Base-by-base conservation (phyloP, 768 basidiomycete genomes). In the Neoboletus brunneissimus region DNA sequence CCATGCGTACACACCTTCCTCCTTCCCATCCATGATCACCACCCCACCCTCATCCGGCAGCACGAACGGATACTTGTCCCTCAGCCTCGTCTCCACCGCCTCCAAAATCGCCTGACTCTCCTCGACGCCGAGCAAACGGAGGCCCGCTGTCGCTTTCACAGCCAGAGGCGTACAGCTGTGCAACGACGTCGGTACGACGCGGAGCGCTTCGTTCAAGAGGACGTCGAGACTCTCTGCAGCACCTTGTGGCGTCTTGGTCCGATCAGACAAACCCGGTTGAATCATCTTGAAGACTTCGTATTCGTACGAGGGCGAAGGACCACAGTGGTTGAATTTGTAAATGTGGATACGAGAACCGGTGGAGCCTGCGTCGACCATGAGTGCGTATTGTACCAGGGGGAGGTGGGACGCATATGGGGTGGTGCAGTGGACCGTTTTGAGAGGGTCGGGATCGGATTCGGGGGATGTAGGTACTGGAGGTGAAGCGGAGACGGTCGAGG, bases 1-100 rank as follows among this genome's bases (percentile, higher is more conserved):
- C 95, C 96, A 98, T 29, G 96, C 94, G 69, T 91, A 98, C n/a
- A 98, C 92, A 32, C 93, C 96, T 72, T 98, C 96, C 68, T 98
- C 95, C 61, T 86, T 82, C 8, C 95, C 95, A 60, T 97, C 95
- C 95, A 98, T 95, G 59, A 98, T 86, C 41, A 81, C 83, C 34
- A 96, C 93, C 2, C 82, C 84, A 48, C 85, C 84, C 59, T 77
- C 75, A 25, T 80, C 72, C n/a, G 78, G 76, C 38, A 88, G 58
- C 27, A 70, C 75, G 75, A 98, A 98, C 11, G 87, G 86, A 62
- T 87, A 96, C 55, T 72, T 74, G 3, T 66, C 66, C 59, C 76
- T 75, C 55, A 97, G 61, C 54, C 86, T 75, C 35, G 67, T 61
- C 65, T 83, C 77, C 42, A 98, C 92, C 22, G 90, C 89, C 0